phyloP scores from a whole-genome alignment of 352 stramenopile genomes.

The Globisporangium cederbergense region DNA sequence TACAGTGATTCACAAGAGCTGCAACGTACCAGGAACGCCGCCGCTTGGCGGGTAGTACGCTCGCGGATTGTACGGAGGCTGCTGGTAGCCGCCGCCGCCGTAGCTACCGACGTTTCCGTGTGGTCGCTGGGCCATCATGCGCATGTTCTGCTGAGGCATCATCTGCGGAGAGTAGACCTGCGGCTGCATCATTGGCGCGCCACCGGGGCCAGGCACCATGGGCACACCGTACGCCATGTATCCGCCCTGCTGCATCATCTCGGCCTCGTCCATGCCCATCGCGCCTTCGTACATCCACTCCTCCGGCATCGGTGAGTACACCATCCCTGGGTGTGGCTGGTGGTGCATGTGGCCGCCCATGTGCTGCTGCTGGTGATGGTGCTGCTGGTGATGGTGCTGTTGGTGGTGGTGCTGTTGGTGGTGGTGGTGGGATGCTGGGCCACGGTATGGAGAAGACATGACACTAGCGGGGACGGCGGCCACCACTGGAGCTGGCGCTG shows the following conservation, averaged over 20 bases:
- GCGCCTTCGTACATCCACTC: slow-evolving; percentile 76
- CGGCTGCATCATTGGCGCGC: slow-evolving; percentile 58
- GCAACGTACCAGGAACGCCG: slow-evolving; percentile 27
- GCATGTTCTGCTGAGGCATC: slow-evolving; percentile 60
- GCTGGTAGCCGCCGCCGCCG: slow-evolving; percentile 42
- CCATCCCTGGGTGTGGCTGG: slow-evolving; percentile 34
- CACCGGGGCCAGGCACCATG: slow-evolving; percentile 35
- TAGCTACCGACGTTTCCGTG: slow-evolving; percentile 33
- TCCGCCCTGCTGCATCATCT: slow-evolving; percentile 41
- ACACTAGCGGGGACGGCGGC: slow-evolving; percentile 16
- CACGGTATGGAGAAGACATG: slow-evolving; percentile 49
- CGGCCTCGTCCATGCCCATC: slow-evolving; percentile 38
- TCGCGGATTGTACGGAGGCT: slow-evolving; percentile 48
- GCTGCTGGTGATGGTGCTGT: slow-evolving; percentile 21
- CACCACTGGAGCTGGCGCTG: slow-evolving; percentile 7
- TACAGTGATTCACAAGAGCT: too few species aligned
- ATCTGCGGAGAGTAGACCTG: slow-evolving; percentile 60
- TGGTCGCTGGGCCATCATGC: slow-evolving; percentile 38
- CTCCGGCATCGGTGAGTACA: slow-evolving; percentile 51
- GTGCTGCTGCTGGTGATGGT: slow-evolving; percentile 13
- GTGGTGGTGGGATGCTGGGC: slow-evolving; percentile 7
- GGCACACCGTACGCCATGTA: slow-evolving; percentile 73
- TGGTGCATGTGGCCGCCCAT: slow-evolving; percentile 24
- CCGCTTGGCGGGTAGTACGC: slow-evolving; percentile 47
- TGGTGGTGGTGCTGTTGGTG: slow-evolving; percentile 18